Evolutionary conservation across 2,329 filamentous ascomycete genomes (phyloP).

Genomic region (Aspergillus vadensis): DNA sequence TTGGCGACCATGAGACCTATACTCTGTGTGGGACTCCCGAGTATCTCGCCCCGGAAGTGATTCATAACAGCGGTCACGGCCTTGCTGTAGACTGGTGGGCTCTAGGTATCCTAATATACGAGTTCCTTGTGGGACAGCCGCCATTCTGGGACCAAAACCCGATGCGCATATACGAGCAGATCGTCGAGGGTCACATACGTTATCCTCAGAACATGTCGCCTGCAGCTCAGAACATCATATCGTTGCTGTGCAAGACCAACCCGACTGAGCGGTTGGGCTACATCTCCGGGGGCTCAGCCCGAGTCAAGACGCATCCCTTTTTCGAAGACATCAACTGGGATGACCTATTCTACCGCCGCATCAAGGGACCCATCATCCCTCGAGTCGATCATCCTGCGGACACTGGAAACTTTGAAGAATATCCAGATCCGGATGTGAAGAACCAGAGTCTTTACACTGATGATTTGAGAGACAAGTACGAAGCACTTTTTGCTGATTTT

Average conservation of each 20-base stretch:
- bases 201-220: slow-evolving; percentile 62
- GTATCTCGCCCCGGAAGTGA: slow-evolving; percentile 68
- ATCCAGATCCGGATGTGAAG: slow-evolving; percentile 57
- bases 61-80: slow-evolving; percentile 65
- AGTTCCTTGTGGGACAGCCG: slow-evolving; percentile 67
- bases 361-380: slow-evolving; percentile 65
- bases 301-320: slow-evolving; percentile 64
- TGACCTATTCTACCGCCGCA: slow-evolving; percentile 60
- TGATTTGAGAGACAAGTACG: slow-evolving; percentile 62
- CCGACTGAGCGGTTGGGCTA: slow-evolving; percentile 64
- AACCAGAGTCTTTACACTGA: slow-evolving; percentile 58
- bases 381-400: slow-evolving; percentile 62
- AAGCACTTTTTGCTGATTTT: slow-evolving; percentile 63
- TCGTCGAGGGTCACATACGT: slow-evolving; percentile 64
- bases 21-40: slow-evolving; percentile 68
- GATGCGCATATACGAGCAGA: slow-evolving; percentile 70
- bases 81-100: slow-evolving; percentile 71
- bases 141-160: slow-evolving; percentile 71
- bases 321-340: slow-evolving; percentile 66
- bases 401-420: slow-evolving; percentile 66
- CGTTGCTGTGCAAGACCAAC: slow-evolving; percentile 64
- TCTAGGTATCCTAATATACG: slow-evolving; percentile 67
- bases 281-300: slow-evolving; percentile 60
- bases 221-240: slow-evolving; percentile 63
- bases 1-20: slow-evolving; percentile 61